Conservation (phyloP, 2,329 filamentous ascomycete species). For the Fusarium dlaminii region DNA sequence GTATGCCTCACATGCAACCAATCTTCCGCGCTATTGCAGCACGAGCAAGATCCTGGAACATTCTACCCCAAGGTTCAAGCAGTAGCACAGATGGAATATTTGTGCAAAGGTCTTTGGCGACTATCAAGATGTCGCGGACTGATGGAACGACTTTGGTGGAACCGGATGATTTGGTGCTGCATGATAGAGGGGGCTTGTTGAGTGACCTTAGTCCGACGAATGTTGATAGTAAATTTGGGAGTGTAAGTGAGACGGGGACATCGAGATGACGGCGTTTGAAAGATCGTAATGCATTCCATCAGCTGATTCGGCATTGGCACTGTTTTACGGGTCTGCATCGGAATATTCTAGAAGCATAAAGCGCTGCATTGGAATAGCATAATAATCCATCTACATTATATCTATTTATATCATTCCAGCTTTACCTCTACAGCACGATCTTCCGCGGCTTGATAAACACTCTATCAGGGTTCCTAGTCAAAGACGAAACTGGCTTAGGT, state of each 20-base stretch:
- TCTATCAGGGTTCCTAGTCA: slow-evolving; percentile 1
- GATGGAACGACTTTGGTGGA: background rate
- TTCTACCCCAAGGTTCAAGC: background rate
- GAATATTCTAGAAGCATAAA: background rate
- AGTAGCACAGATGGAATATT: background rate
- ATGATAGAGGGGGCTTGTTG: background rate
- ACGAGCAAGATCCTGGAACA: background rate
- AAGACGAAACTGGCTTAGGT: background rate
- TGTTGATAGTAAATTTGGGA: background rate
- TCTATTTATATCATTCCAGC: background rate
- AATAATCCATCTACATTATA: fast-evolving
- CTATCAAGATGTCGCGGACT: background rate
- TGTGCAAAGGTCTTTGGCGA: background rate
- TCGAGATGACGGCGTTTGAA: background rate
- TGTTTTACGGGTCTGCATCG: fast-evolving
- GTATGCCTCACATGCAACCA: background rate
- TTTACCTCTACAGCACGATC: background rate
- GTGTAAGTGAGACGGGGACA: background rate
- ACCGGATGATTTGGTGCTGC: background rate
- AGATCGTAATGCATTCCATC: fast-evolving
- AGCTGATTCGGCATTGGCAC: fast-evolving
- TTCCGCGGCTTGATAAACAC: background rate
- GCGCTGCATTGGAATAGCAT: background rate
- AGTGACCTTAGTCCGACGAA: background rate
- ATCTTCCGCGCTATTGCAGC: background rate